Evolutionary conservation across 345 rosid genomes (phyloP), one percentile per base, ranked within the genome.

Genomic region (Garcia nutans): DNA sequence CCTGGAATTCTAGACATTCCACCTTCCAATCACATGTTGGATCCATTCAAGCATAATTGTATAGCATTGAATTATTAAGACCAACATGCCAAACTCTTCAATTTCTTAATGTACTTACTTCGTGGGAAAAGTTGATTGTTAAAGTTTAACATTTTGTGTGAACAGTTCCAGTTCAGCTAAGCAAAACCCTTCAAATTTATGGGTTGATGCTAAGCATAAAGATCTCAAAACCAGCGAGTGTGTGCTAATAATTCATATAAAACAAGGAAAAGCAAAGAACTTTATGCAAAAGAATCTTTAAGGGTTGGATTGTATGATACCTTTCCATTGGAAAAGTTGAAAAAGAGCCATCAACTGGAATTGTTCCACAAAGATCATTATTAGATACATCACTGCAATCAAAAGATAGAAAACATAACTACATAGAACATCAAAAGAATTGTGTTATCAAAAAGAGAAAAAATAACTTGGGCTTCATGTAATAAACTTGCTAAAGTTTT

Each of bases 331-430:
- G 83, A 79, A 88, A 90, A 71, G 77, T 88, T 26, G 75, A 11
- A 26, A 90, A 90, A 42, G 94, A 92, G 37, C 94, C 94, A 77
- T 88, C 92, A 12, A 87, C 91, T 1, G 94, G 94, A 74, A 89
- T 85, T 41, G 94, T 90, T 77, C 92, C 94, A 37, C 92, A 90
- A 8, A 90, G 88, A 78, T 84, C 84, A 65, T 90, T 90, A 76
- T 85, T 84, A n/a, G 89, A 90, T 55, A 88, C 89, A 65, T 90
- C 94, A 50, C 94, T 90, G 90, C 84, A 78, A 69, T 12, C 23
- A 23, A 31, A 56, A 57, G n/a, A 54, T 19, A 57, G 50, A 73
- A 68, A 71, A 45, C 17, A 63, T 26, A 67, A 69, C 8, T 28
- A 71, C 31, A 37, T n/a, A 61, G 47, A 28, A 28, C 62, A 41